phyloP scores from a whole-genome alignment of 129 eudicot species.

The Oenanthe sinensis region DNA sequence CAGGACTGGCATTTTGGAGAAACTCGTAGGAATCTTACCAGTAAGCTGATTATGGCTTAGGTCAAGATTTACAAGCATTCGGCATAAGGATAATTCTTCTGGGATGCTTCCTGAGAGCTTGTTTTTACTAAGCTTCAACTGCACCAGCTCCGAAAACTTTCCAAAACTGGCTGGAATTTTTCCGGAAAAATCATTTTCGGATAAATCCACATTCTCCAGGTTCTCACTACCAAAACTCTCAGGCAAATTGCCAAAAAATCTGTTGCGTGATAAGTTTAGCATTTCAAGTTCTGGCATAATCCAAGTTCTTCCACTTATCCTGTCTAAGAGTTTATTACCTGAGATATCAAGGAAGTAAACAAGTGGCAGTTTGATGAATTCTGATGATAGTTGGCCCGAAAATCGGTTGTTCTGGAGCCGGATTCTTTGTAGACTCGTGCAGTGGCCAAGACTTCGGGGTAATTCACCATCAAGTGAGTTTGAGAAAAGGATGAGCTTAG shows the following conservation, averaged over 20 bases:
- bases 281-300: constrained; percentile 71
- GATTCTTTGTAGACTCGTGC: constrained; percentile 49
- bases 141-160: constrained; percentile 40
- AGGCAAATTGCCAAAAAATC: constrained; percentile 51
- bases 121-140: constrained; percentile 39
- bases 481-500: constrained; percentile 80
- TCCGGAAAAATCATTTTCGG: constrained; percentile 48
- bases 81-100: constrained; percentile 50
- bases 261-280: constrained; percentile 60
- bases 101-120: constrained; percentile 57
- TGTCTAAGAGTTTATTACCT: constrained; percentile 41
- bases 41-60: constrained; percentile 53
- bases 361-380: constrained; percentile 39
- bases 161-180: constrained; percentile 46
- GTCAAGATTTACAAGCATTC: constrained; percentile 58
- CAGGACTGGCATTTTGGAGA: constrained; percentile 63
- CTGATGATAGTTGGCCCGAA: constrained; percentile 46
- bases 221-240: constrained; percentile 43
- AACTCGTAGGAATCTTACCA: constrained; percentile 46
- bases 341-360: constrained; percentile 79
- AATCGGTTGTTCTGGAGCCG: constrained; percentile 65
- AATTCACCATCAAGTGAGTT: constrained; percentile 60
- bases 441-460: constrained; percentile 42
- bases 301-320: constrained; percentile 36
- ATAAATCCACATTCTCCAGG: constrained; percentile 73